Evolutionary conservation across 176 grass and related monocot species (phyloP).

Genomic region (Avena atlantica): DNA sequence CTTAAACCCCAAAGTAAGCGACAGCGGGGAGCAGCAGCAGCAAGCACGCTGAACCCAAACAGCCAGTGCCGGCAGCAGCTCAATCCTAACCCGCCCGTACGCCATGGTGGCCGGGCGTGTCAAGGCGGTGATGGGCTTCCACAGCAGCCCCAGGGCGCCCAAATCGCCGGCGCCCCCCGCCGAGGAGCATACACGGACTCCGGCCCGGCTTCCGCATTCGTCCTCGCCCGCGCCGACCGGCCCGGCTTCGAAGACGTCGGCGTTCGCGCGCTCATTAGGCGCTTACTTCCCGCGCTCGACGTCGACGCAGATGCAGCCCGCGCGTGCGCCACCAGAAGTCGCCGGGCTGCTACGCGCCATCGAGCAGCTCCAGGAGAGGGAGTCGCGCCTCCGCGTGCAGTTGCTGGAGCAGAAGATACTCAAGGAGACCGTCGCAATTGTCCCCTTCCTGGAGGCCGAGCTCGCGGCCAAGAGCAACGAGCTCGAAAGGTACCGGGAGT

Average conservation of each 20-base stretch:
- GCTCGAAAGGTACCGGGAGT: conserved; percentile 60
- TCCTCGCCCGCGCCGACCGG: conserved; percentile 29
- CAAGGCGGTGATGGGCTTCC: conserved; percentile 94
- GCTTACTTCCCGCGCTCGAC: conserved; percentile 76
- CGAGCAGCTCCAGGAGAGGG: conserved; percentile 91
- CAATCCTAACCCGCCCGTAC: neutral
- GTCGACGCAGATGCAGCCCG: conserved; percentile 74
- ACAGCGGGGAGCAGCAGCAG: neutral
- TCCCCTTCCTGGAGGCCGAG: conserved; percentile 89
- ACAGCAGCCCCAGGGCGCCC: conserved; percentile 53
- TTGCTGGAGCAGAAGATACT: conserved; percentile 96
- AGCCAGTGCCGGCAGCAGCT: neutral
- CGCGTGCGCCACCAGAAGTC: conserved; percentile 70
- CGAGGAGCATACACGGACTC: conserved; percentile 28
- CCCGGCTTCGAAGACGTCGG: conserved; percentile 52
- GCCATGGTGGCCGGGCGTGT: conserved; percentile 91
- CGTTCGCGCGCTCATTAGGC: conserved; percentile 76
- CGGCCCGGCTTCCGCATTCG: conserved; percentile 29
- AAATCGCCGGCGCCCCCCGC: conserved; percentile 46
- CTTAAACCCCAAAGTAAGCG: conserved; percentile 26
- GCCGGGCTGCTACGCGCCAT: conserved; percentile 78
- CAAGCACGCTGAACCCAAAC: conserved; percentile 6
- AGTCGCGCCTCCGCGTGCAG: conserved; percentile 87
- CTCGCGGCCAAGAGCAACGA: conserved; percentile 61
- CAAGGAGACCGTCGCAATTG: conserved; percentile 82